These are phyloP conservation scores for Globisporangium canariense DNA, from an alignment of 352 stramenopile genomes.

Conservation along the genomic window DNA sequence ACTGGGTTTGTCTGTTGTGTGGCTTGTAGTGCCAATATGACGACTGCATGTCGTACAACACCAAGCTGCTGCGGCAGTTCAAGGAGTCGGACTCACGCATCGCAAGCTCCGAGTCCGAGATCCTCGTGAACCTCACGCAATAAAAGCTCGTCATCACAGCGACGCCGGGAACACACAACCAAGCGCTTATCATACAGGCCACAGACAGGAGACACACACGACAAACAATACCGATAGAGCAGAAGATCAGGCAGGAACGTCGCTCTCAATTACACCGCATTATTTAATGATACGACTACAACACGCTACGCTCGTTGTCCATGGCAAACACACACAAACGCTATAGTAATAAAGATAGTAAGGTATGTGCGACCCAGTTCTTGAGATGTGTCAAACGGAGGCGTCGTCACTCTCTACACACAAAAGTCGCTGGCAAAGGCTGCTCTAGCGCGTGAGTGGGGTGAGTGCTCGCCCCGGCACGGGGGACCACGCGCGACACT, in stretches of 20 bases:
- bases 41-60: conserved; percentile 84
- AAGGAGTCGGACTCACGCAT: conserved; percentile 43
- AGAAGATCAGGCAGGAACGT: not conserved
- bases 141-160: conserved; percentile 4
- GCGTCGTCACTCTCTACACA: conserved; percentile 75
- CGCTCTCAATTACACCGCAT: not conserved
- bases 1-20: not conserved
- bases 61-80: conserved; percentile 78
- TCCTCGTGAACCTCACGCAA: conserved; percentile 31
- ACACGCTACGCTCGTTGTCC: not conserved
- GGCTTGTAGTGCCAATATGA: conserved; percentile 60
- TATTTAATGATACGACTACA: conserved; percentile 4
- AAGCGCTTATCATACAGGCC: not conserved
- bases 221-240: not conserved
- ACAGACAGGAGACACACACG: not conserved
- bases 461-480: conserved; percentile 22
- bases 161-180: not conserved
- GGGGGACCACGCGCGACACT: conserved; percentile 25
- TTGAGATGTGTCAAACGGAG: conserved; percentile 68
- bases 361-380: conserved; percentile 69
- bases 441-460: conserved; percentile 45
- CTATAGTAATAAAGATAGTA: not conserved
- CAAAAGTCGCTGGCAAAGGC: conserved; percentile 45
- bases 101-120: conserved; percentile 29
- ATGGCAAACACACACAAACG: not conserved